Evolutionary conservation across 257 asterid species (phyloP), one percentile per base, ranked within the genome.

Genomic region (Solanum bulbocastanum): DNA sequence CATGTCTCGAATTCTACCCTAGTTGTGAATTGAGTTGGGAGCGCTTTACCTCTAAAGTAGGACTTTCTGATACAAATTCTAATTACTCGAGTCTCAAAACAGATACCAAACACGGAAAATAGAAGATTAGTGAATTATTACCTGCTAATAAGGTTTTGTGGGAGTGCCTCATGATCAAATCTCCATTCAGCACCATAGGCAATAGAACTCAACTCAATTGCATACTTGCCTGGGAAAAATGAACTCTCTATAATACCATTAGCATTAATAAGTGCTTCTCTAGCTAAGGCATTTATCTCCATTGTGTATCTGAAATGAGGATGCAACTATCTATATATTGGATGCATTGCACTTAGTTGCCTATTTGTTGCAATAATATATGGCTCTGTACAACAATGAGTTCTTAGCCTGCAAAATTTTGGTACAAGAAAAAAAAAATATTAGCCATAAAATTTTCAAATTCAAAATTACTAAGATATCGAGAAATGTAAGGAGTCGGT

Each of bases 291-390:
- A 30, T 30, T 30, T 30, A 96, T 58, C 88, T 93, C 98, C 87
- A 96, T 94, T n/a, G 99, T 95, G 93, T 94, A 94, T 5, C 98
- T 93, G 3, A 95, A 87, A 86, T 94, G 98, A 75, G 99, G 99
- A 32, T 89, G 94, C 85, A 96, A 65, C 25, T 94, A 89, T 87
- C 96, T 89, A 74, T 92, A 87, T 18, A 96, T 94, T 0, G 98
- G 99, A 86, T 96, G 99, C 96, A 93, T 89, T 35, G 93, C 92
- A 13, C 99, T 93, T 5, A 95, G 89, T 78, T 94, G 96, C 83
- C 99, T 87, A 76, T 93, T 89, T 14, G 91, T 73, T 3, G 99
- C 98, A 3, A 96, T 95, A 68, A 96, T 93, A 88, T 95, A 96
- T 68, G 99, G 98, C 91, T 96, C 98, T 11, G 89, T 88, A 89